Percentiles rank a stretch among this genome's conserved stretches.
Conservation (phyloP, 139 green algal genomes). For the Tetradesmus lagerheimii region DNA sequence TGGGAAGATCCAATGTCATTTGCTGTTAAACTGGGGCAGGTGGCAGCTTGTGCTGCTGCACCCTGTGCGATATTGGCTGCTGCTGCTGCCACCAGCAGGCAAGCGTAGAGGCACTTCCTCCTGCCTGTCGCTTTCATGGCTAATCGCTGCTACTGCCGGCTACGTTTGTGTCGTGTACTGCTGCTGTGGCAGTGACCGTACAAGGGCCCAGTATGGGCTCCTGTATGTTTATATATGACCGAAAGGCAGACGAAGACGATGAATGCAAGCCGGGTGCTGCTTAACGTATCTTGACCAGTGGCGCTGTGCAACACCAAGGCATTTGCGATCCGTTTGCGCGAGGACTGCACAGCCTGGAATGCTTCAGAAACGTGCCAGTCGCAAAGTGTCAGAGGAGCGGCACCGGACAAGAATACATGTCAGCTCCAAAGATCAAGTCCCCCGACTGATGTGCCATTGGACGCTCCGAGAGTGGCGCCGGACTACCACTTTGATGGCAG, state of each 20-base stretch:
- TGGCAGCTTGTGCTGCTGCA: neutral
- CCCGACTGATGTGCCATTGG: neutral
- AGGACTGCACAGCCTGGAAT: neutral
- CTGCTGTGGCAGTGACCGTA: neutral
- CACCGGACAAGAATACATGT: neutral
- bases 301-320: neutral
- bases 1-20: neutral
- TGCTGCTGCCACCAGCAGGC: slow-evolving; percentile 14
- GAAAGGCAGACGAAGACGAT: neutral
- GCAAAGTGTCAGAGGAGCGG: neutral
- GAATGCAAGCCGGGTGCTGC: neutral
- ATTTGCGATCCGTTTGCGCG: neutral
- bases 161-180: neutral
- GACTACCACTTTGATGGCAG: no score
- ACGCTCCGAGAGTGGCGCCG: neutral
- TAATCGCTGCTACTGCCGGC: neutral
- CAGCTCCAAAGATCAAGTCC: neutral
- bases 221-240: neutral
- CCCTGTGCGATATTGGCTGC: neutral
- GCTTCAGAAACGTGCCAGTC: neutral
- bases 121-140: neutral
- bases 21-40: neutral
- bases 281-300: neutral
- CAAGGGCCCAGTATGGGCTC: neutral
- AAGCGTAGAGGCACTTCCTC: neutral